Evolutionary conservation across 495 filamentous ascomycete species (phyloP), one percentile per base, ranked within the genome.

Genomic region (Pyrenula aspistea): DNA sequence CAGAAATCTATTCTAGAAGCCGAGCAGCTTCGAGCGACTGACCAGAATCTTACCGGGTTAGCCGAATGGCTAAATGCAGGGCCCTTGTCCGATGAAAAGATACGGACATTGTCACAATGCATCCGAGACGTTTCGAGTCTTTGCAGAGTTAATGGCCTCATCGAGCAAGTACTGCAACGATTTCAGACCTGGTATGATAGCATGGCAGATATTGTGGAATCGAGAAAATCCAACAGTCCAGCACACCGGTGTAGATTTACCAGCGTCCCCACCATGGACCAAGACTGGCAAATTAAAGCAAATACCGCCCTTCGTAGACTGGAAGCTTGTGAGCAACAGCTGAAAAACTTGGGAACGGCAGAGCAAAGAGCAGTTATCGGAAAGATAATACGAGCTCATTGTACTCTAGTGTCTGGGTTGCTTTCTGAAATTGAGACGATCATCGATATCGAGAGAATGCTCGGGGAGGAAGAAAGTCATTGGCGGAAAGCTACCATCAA

Each of bases 151-250:
- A 4, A 42, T 42, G 31, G 31, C 31, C 15, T 42, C 8, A 15
- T 42, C 15, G 61, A 61, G 4, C 59, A 55, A 12, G 65, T 62
- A 21, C 62, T 76, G 1, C 52, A 59, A 15, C 56, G 56, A 21
- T 80, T 79, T 57, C 72, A 77, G 25, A 36, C 63, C n/a, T 80
- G 77, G 77, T 68, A 77, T 42, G 55, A 65, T 12, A 58, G 62
- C 36, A 67, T 66, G 47, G 61, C 72, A n/a, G 15, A 62, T 4
- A 66, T 77, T 20, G 62, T 62, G 51, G 54, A 66, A 8, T 8
- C 15, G 31, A 42, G 31, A 42, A 42, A 15, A 8, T 4, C 15
- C 31, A 42, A 15, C 15, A 4, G 15, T 42, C 8, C 31, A 8
- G 31, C 4, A 4, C 31, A 42, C 15, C 31, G 15, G 15, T 4